Percentiles rank a stretch among this genome's conserved stretches.
Conservation (phyloP, 73 alveolate genomes). For the Paramecium sexaurelia region DNA sequence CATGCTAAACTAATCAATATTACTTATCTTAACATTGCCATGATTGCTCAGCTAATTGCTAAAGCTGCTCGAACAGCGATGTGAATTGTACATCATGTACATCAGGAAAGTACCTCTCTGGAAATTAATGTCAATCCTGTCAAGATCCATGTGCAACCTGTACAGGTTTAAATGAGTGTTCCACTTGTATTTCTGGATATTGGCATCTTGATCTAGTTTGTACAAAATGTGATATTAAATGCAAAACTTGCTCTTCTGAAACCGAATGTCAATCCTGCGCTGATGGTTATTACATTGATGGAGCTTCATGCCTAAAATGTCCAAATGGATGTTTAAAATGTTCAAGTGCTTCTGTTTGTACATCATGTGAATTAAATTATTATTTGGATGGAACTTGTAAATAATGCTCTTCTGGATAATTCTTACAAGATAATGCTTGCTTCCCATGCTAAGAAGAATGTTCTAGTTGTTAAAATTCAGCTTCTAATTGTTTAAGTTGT, state of each 20-base stretch:
- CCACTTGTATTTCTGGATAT: neutral
- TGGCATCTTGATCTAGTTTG: neutral
- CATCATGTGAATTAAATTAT: neutral
- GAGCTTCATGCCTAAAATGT: neutral
- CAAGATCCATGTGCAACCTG: conserved; percentile 41
- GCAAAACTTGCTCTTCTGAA: neutral
- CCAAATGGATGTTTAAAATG: conserved; percentile 40
- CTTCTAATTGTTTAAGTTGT: conserved; percentile 46
- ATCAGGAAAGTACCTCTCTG: neutral
- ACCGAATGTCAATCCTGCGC: neutral
- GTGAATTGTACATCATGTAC: conserved; percentile 9
- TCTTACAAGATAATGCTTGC: conserved; percentile 1
- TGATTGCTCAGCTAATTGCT: conserved; percentile 40
- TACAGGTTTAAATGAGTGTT: neutral
- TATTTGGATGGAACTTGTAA: neutral
- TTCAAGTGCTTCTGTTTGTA: neutral
- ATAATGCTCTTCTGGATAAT: neutral
- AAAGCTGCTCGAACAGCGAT: neutral
- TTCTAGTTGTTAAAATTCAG: conserved; percentile 54
- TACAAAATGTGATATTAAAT: neutral
- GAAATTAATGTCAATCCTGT: conserved; percentile 20
- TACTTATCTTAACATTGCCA: neutral
- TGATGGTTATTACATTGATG: neutral
- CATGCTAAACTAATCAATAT: neutral
- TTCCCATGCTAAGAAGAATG: neutral